A percentile compares a stretch with the other conserved stretches of the same genome.
These are phyloP conservation scores for Phytophthora fragariae DNA, from an alignment of 352 stramenopile genomes.

Conservation along the genomic window DNA sequence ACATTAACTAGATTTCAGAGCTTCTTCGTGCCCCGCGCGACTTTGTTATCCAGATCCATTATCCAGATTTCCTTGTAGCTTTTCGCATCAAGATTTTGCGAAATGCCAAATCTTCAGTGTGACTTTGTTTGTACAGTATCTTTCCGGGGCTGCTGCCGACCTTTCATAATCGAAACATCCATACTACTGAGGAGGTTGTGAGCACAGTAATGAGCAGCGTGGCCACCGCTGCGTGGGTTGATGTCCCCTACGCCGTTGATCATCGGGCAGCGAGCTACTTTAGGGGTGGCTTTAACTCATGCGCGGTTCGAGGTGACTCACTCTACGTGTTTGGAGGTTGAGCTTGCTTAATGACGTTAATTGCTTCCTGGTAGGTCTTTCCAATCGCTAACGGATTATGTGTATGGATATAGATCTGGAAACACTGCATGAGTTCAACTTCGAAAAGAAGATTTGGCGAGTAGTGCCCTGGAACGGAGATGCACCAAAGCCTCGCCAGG, in stretches of 20 bases:
- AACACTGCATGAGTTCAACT: not conserved
- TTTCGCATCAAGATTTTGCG: too few species aligned
- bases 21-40: too few species aligned
- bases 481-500: not conserved
- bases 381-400: not conserved
- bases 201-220: not conserved
- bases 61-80: too few species aligned
- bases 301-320: not conserved
- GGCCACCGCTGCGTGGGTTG: not conserved
- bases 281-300: not conserved
- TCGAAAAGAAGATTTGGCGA: not conserved
- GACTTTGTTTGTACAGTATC: too few species aligned
- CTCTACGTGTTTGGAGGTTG: not conserved
- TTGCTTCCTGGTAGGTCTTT: not conserved
- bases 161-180: too few species aligned
- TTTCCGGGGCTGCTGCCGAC: too few species aligned
- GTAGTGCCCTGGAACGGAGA: not conserved
- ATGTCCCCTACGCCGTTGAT: not conserved
- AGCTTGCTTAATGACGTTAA: too few species aligned
- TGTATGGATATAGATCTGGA: not conserved
- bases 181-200: too few species aligned
- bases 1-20: too few species aligned
- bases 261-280: not conserved
- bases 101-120: too few species aligned
- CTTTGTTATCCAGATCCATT: too few species aligned